phyloP scores from a whole-genome alignment of 2,329 filamentous ascomycete genomes.

The Simplicillium aogashimaense region DNA sequence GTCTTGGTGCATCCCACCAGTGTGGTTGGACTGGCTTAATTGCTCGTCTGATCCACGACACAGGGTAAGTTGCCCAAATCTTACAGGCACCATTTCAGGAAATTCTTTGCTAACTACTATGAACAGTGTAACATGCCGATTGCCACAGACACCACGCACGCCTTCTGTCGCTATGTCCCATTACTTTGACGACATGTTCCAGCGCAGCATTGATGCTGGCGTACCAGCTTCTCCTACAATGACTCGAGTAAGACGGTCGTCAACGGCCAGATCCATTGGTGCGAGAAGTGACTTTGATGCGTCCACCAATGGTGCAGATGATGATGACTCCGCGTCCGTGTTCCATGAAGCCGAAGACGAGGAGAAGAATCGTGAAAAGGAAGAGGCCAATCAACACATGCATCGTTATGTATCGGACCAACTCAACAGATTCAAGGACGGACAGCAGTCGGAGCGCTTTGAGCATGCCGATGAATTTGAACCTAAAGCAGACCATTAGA shows the following conservation, averaged over 20 bases:
- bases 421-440: conserved; percentile 54
- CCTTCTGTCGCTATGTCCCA: conserved; percentile 76
- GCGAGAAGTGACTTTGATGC: conserved; percentile 68
- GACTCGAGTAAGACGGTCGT: conserved; percentile 62
- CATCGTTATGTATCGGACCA: conserved; percentile 76
- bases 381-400: conserved; percentile 59
- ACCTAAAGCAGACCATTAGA: conserved; percentile 20
- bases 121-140: conserved; percentile 69
- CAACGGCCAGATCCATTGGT: conserved; percentile 74
- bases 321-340: conserved; percentile 22
- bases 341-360: conserved; percentile 26
- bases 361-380: conserved; percentile 37
- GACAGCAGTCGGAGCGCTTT: conserved; percentile 13
- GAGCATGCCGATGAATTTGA: conserved; percentile 36
- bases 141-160: conserved; percentile 86
- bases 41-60: conserved; percentile 95
- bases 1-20: conserved; percentile 86
- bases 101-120: conserved; percentile 26
- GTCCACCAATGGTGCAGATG: conserved; percentile 36
- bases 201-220: conserved; percentile 26
- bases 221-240: conserved; percentile 26
- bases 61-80: conserved; percentile 55
- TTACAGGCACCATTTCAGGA: background rate
- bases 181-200: conserved; percentile 89
- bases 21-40: conserved; percentile 95